Evolutionary conservation across 2,329 filamentous ascomycete species (phyloP), one percentile per base, ranked within the genome.

Genomic region (Lachnellula cervina): DNA sequence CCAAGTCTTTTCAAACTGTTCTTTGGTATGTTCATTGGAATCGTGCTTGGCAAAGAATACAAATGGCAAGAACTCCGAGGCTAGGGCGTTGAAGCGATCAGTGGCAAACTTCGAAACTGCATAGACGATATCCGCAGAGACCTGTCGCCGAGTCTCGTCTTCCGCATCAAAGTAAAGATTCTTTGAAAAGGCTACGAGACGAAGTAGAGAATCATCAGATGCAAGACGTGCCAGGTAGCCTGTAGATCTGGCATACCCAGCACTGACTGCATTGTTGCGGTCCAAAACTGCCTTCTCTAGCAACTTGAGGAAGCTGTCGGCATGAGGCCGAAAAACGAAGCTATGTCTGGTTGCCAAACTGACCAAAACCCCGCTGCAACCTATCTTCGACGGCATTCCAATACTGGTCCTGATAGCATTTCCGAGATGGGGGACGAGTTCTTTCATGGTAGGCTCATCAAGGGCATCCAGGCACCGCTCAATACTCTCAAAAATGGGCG

Each of bases 331-430:
- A 70, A 97, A 89, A 32, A 92, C 77, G 38, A 86, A 80, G 37
- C 82, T 83, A 61, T 93, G 88, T 13, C 90, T 83, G 50, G 92
- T 93, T 50, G 90, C 89, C 7, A 99, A 79, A 0, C 90, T 92
- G 7, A 89, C 88, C 34, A 99, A 78, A 2, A 97, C 86, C 54
- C 90, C 84, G 61, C 88, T 89, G 66, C 91, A 95, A 38, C 91
- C 94, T 48, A 97, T 88, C 74, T 97, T 97, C 0, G 91, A 95
- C 2, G 93, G 93, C 73, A 97, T 85, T 1, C 92, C 93, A 38
- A 99, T 85, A 1, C 92, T 89, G 25, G 81, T 85, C 69, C 93
- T 94, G 72, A 97, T 90, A 0, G 88, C 86, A 32, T 81, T 80
- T 69, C 94, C 87, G 0, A 99, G 79, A 45, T 78, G 82, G 2